phyloP scores from a whole-genome alignment of 306 rosid species.

The Abrus precatorius region DNA sequence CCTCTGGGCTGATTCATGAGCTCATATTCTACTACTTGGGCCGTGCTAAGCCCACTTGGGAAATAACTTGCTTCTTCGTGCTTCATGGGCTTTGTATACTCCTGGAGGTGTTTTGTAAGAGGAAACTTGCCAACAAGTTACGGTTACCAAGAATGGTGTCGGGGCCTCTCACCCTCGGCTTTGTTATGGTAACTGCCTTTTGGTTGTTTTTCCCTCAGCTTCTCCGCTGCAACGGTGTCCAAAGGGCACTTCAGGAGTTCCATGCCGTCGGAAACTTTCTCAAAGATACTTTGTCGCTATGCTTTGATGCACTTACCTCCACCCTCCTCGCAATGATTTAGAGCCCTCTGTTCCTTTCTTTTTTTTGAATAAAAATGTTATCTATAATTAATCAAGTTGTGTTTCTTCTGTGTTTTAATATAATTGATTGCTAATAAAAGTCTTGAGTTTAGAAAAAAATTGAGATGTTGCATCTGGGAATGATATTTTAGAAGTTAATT shows the following conservation, averaged over 20 bases:
- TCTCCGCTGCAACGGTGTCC: conserved; percentile 51
- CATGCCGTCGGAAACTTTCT: conserved; percentile 39
- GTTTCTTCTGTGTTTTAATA: not conserved
- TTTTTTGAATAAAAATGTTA: not conserved
- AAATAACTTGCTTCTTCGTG: conserved; percentile 61
- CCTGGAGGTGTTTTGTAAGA: conserved; percentile 51
- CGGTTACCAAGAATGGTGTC: conserved; percentile 52
- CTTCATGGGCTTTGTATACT: conserved; percentile 59
- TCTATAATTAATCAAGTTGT: not conserved
- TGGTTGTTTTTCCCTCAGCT: conserved; percentile 69
- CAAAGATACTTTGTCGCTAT: not conserved
- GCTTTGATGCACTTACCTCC: not conserved
- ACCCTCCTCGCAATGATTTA: too few relatives aligned
- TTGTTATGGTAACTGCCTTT: conserved; percentile 50
- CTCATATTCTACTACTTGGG: conserved; percentile 55
- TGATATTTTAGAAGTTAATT: too few relatives aligned
- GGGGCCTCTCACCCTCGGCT: conserved; percentile 55
- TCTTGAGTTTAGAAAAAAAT: too few relatives aligned
- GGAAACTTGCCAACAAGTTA: conserved; percentile 19
- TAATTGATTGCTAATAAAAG: too few relatives aligned
- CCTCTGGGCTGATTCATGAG: conserved; percentile 69
- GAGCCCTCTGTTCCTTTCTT: not conserved
- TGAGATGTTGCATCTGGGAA: too few relatives aligned
- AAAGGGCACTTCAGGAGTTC: conserved; percentile 61
- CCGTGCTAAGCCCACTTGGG: conserved; percentile 63